Conservation (phyloP, 495 filamentous ascomycete species). For the Stereocaulon alpinum region DNA sequence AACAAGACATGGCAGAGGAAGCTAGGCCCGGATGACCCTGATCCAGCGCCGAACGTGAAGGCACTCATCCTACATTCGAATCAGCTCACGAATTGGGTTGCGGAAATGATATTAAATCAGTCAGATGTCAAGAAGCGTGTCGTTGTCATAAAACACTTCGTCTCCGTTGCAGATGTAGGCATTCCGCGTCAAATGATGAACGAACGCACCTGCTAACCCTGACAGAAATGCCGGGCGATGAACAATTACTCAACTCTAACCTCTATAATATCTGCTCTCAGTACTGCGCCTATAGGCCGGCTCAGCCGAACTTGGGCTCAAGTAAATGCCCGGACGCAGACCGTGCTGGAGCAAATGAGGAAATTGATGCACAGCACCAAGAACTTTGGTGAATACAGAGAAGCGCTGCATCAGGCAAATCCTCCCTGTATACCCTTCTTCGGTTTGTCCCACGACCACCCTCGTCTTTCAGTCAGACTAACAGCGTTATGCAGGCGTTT, state of each 20-base stretch:
- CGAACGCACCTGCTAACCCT: slow-evolving; percentile 22
- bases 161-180: slow-evolving; percentile 85
- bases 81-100: slow-evolving; percentile 97
- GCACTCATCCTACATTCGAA: slow-evolving; percentile 95
- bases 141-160: slow-evolving; percentile 96
- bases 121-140: slow-evolving; percentile 89
- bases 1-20: slow-evolving; percentile 99
- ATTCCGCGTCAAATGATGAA: neutral
- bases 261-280: slow-evolving; percentile 94
- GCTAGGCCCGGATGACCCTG: slow-evolving; percentile 65
- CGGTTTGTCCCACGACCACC: slow-evolving; percentile 46
- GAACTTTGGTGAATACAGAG: slow-evolving; percentile 95
- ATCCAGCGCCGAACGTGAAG: slow-evolving; percentile 91
- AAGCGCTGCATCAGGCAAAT: slow-evolving; percentile 81
- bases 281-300: slow-evolving; percentile 88
- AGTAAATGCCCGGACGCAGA: slow-evolving; percentile 71
- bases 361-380: slow-evolving; percentile 94
- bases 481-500: slow-evolving; percentile 57
- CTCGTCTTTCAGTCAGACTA: slow-evolving; percentile 13
- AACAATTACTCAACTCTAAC: slow-evolving; percentile 98
- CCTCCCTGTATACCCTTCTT: slow-evolving; percentile 98
- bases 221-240: slow-evolving; percentile 78
- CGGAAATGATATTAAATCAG: slow-evolving; percentile 97
- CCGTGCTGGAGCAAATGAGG: slow-evolving; percentile 79
- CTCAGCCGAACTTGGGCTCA: slow-evolving; percentile 91